Evolutionary conservation across 2,329 filamentous ascomycete species (phyloP).

Genomic region (Xylaria sp.): DNA sequence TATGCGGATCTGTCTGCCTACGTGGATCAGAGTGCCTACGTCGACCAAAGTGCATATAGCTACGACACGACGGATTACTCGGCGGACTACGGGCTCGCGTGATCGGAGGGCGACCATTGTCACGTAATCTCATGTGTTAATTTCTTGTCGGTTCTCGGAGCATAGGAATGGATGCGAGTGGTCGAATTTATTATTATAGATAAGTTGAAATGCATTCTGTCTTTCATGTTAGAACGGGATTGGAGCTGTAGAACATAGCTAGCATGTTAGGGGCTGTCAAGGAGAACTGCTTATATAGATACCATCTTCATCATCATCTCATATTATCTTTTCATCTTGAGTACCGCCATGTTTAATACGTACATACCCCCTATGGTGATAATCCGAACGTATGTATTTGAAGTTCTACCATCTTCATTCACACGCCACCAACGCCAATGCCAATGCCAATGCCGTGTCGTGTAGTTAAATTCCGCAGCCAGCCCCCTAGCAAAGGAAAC

Average conservation of each 20-base stretch:
- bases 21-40: constrained; percentile 12
- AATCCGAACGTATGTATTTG: constrained; percentile 1
- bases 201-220: background rate
- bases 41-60: constrained; percentile 16
- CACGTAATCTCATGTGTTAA: background rate
- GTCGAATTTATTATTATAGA: too few species aligned
- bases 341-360: constrained; percentile 3
- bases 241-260: background rate
- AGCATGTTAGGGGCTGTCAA: background rate
- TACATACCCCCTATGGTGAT: background rate
- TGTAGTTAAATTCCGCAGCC: background rate
- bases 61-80: constrained; percentile 34
- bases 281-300: constrained; percentile 15
- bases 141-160: background rate
- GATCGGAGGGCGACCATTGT: background rate
- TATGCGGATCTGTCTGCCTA: constrained; percentile 17
- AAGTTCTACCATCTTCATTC: constrained; percentile 11
- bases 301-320: constrained; percentile 5
- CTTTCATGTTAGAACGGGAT: background rate
- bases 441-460: constrained; percentile 34
- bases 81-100: constrained; percentile 22
- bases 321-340: background rate
- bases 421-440: constrained; percentile 26
- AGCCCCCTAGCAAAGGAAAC: background rate
- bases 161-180: background rate